Conservation (phyloP, 202 grass and related monocot genomes). For the Schoenoplectus triqueter region DNA sequence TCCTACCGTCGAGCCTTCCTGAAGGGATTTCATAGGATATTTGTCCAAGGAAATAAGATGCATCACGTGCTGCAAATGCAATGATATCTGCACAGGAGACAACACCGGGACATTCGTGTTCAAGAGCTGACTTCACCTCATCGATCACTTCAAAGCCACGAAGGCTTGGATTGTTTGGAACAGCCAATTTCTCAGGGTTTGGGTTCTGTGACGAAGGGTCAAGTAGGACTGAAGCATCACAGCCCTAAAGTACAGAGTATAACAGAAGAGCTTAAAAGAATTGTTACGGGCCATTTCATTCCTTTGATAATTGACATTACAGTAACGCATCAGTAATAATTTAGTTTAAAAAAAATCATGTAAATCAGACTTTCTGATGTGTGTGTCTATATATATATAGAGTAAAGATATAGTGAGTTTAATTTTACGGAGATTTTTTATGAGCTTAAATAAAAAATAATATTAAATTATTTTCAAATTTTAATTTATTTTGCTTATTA, state of each 20-base stretch:
- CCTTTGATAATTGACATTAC: no score
- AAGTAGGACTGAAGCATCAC: constrained; percentile 56
- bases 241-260: constrained; percentile 44
- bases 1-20: constrained; percentile 46
- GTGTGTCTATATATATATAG: no score
- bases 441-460: no score
- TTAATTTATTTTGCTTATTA: no score
- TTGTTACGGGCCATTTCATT: no score
- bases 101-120: constrained; percentile 10
- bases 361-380: no score
- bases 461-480: no score
- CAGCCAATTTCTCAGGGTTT: constrained; percentile 41
- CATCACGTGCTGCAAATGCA: constrained; percentile 63
- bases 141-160: constrained; percentile 67
- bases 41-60: constrained; percentile 44
- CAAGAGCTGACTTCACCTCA: constrained; percentile 46
- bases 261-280: background rate
- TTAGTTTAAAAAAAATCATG: no score
- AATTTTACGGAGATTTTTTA: no score
- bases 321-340: no score
- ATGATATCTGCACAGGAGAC: constrained; percentile 69
- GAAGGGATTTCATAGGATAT: constrained; percentile 44
- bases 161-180: constrained; percentile 43
- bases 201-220: constrained; percentile 36
- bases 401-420: no score